Evolutionary conservation across 805 yeast species (phyloP).

Genomic region (Ogataea trehaloabstinens): DNA sequence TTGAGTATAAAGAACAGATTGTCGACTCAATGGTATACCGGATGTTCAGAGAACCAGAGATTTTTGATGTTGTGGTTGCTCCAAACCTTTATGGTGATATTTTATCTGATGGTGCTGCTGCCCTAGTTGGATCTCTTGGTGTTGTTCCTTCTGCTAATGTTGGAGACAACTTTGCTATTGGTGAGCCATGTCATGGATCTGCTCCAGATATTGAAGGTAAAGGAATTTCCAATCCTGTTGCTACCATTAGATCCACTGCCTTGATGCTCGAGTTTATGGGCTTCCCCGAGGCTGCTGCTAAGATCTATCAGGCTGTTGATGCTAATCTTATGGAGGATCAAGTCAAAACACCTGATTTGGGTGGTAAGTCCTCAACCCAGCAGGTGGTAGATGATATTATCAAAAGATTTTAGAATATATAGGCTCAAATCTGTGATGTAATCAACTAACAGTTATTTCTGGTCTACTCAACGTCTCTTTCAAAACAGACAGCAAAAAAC

Average conservation of each 20-base stretch:
- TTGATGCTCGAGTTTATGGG: conserved; percentile 97
- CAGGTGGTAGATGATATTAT: conserved; percentile 85
- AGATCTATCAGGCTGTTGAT: conserved; percentile 91
- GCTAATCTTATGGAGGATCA: conserved; percentile 80
- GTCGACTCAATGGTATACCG: conserved; percentile 99
- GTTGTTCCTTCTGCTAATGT: conserved; percentile 98
- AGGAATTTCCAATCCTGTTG: conserved; percentile 94
- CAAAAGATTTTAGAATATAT: conserved; percentile 38
- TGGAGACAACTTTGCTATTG: conserved; percentile 93
- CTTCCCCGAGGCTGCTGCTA: conserved; percentile 81
- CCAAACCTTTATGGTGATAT: conserved; percentile 98
- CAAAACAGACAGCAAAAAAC: conserved; percentile 92
- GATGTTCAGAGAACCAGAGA: conserved; percentile 97
- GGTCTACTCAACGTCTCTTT: conserved; percentile 35
- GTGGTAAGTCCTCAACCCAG: conserved; percentile 84
- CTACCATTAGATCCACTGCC: conserved; percentile 97
- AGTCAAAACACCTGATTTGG: conserved; percentile 89
- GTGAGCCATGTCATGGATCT: conserved; percentile 99
- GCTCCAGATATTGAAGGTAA: conserved; percentile 98
- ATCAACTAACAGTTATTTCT: no score
- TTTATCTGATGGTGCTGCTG: conserved; percentile 97
- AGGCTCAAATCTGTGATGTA: no score
- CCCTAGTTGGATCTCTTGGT: conserved; percentile 94
- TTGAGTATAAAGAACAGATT: conserved; percentile 88
- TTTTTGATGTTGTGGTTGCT: conserved; percentile 97